Percentiles rank a stretch among this genome's conserved stretches.
These are phyloP conservation scores for Metschnikowia lunata DNA, from an alignment of 805 yeast species.

Conservation along the genomic window DNA sequence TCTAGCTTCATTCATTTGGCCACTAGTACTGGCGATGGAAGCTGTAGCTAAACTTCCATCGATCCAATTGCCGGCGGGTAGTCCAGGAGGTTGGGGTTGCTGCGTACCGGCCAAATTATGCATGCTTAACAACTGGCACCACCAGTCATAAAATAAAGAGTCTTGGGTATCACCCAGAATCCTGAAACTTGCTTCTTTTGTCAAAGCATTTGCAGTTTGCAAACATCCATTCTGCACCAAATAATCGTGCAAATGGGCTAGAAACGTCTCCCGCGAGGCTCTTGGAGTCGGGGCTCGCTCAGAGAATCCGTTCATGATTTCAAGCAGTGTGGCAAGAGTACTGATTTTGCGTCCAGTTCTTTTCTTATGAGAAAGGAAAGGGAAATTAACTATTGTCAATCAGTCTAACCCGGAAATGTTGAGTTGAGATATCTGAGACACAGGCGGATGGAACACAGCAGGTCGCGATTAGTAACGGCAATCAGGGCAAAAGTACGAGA, in stretches of 20 bases:
- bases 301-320: neutral
- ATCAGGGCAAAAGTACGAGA: too few relatives aligned
- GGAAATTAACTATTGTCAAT: too few relatives aligned
- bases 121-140: slow-evolving; percentile 12
- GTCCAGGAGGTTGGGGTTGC: neutral
- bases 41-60: neutral
- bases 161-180: slow-evolving; percentile 4
- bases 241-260: slow-evolving; percentile 11
- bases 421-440: too few relatives aligned
- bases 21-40: neutral
- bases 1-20: neutral
- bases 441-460: too few relatives aligned
- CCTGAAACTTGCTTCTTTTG: slow-evolving; percentile 9
- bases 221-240: slow-evolving; percentile 14
- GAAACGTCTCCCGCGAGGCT: slow-evolving; percentile 10
- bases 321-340: too few relatives aligned
- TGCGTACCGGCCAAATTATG: slow-evolving; percentile 2
- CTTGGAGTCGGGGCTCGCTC: slow-evolving; percentile 1
- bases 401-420: too few relatives aligned
- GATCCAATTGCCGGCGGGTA: neutral
- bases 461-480: too few relatives aligned
- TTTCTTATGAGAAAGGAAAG: too few relatives aligned
- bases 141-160: slow-evolving; percentile 11
- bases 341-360: too few relatives aligned
- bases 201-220: slow-evolving; percentile 10